These are phyloP conservation scores for Ramaria rubella DNA, from an alignment of 768 basidiomycete genomes.

Conservation along the genomic window DNA sequence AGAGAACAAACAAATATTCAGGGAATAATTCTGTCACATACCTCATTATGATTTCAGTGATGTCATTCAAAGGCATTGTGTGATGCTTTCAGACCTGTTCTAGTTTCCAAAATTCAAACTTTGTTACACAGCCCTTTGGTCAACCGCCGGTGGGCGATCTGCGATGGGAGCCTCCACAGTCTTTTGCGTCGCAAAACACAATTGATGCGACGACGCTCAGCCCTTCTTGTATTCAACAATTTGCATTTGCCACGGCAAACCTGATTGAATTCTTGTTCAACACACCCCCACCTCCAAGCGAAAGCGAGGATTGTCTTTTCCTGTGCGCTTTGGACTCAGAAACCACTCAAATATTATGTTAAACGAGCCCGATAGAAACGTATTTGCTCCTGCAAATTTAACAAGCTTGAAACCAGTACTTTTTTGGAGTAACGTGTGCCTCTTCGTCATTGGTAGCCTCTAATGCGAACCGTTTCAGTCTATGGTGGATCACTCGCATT, in stretches of 20 bases:
- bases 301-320: conserved; percentile 6
- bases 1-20: background rate
- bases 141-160: conserved; percentile 1
- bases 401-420: background rate
- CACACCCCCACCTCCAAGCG: background rate
- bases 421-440: conserved; percentile 2
- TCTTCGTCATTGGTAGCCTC: background rate
- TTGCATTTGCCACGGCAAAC: background rate
- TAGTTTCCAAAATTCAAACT: background rate
- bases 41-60: background rate
- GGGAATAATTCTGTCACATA: background rate
- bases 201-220: background rate
- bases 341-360: background rate
- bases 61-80: conserved; percentile 8
- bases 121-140: background rate
- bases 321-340: background rate
- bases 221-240: conserved; percentile 7
- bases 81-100: background rate
- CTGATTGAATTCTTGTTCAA: background rate
- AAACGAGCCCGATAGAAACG: background rate
- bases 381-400: background rate
- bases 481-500: conserved; percentile 3
- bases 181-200: background rate
- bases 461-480: background rate
- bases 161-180: conserved; percentile 7